Conservation (phyloP, 352 stramenopile species). For the Globisporangium camurandrum region DNA sequence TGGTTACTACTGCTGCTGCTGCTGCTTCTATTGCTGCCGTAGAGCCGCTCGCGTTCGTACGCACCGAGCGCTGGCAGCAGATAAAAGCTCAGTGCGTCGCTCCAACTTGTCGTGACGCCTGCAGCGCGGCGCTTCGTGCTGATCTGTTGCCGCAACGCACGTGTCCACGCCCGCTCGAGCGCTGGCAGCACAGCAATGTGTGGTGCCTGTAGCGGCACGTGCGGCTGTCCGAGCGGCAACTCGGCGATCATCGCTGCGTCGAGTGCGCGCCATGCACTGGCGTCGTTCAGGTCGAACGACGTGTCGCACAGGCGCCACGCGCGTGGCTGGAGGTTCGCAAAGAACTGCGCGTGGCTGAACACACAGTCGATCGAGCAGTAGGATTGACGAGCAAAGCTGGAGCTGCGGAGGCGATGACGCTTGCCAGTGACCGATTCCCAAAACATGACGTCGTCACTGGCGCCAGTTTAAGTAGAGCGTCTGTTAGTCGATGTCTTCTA, state of each 20-base stretch:
- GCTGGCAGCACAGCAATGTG: conserved; percentile 17
- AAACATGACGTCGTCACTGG: conserved; percentile 29
- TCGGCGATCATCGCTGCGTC: conserved; percentile 36
- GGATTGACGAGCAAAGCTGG: conserved; percentile 16
- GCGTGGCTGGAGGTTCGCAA: conserved; percentile 66
- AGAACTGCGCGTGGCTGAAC: conserved; percentile 72
- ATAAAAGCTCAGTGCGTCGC: conserved; percentile 66
- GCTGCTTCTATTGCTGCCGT: too few species aligned
- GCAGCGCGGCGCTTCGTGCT: conserved; percentile 28
- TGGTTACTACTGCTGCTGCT: too few species aligned
- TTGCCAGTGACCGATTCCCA: conserved; percentile 76
- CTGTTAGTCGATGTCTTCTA: neutral
- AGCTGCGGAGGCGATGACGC: conserved; percentile 23
- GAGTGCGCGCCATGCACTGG: conserved; percentile 55
- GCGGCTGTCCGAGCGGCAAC: conserved; percentile 26
- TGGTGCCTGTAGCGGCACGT: conserved; percentile 22
- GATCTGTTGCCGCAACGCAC: conserved; percentile 29
- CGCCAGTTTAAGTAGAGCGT: neutral
- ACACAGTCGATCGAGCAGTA: conserved; percentile 79
- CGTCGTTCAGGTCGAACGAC: conserved; percentile 55
- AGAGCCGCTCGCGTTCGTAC: conserved; percentile 81
- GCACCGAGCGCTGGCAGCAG: conserved; percentile 78
- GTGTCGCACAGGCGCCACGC: conserved; percentile 30
- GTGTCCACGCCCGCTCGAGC: conserved; percentile 45
- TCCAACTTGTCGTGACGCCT: conserved; percentile 65